Evolutionary conservation across 805 yeast species (phyloP), one percentile per base, ranked within the genome.

Genomic region (Pichia kluyveri): DNA sequence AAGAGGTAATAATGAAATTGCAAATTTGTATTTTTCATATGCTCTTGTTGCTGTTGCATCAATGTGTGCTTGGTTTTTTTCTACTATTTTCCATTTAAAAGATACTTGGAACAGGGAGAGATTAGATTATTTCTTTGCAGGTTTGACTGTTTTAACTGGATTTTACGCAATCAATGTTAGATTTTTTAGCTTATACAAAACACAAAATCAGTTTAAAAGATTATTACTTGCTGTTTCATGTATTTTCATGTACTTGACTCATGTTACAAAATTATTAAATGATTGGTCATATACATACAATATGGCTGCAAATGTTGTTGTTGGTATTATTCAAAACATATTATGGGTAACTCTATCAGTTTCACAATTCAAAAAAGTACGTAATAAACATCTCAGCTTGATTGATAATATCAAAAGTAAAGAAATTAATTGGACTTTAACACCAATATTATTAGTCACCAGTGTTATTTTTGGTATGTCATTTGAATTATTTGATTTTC

Each of bases 221-320:
- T 46, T 51, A 9, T 15, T 62, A 1, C 70, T 82, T 44, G 63
- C 76, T 0, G 41, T 61, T 0, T 48, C 66, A 0, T 79, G 86
- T 46, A 47, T 71, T 0, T 48, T 68, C 0, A 74, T 84, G 30
- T 88, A 86, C 54, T 23, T 70, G 1, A 67, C 70, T 15, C 99
- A 91, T 63, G 69, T 93, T 12, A 60, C 75, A 34, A 73, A 91
- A 51, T 68, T 93, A 34, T 68, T 75, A 14, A 61, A 76, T 11
- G 83, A 83, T 55, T 91, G 96, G 91, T 84, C 88, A 49, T 91
- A 91, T 66, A 82, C 95, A 2, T 93, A 93, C 63, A 91, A 91
- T 67, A 91, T 93, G 98, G 75, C 77, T 54, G 95, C 93, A 28
- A 91, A 93, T 58, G 81, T 93, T 2, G 63, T 75, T 0, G 75